Base-by-base conservation (phyloP, 352 stramenopile genomes). In the Globisporangium irregulare region DNA sequence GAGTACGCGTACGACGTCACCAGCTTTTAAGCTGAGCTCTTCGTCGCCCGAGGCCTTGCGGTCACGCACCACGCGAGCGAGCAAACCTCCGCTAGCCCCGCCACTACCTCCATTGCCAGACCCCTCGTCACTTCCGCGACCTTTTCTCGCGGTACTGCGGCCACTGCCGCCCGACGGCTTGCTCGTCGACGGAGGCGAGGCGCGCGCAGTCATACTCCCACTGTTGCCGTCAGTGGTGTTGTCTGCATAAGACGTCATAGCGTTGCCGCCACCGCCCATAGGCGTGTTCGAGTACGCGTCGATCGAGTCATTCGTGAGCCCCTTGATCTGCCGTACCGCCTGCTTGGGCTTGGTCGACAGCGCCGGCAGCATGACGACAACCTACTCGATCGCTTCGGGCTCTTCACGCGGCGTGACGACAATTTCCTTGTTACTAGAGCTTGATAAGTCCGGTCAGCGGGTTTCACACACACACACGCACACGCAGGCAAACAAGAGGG, bases 301-400 rank as follows among this genome's bases (percentile, higher is more conserved):
- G 74, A 95, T 95, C 48, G 86, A 92, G 76, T 94, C 87, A 78
- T 95, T 86, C 54, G 82, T 88, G 67, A 95, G 80, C 6, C 86
- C 83, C 62, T 91, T 79, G 36, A 95, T 77, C 64, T 95, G 87
- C 36, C 87, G 84, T 56, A 89, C 76, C n/a, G 81, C 76, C 74
- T 94, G 83, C 77, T 94, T 95, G 50, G 87, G 86, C 66, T 91
- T 90, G 60, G 85, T 89, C 36, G 81, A 92, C 67, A 95, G 83
- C 64, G 87, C 84, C 58, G 87, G 87, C 41, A 95, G 79, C 84
- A 92, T 91, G 36, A 51, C 3, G 32, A 22, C 41, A 48, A 48
- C 41, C 41, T 48, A n/a, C 15, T 48, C 41, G 4, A n/a, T 48
- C 41, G 41, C 14, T 48, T 18, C 41, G 41, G 41, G 41, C 14